Evolutionary conservation across 2,329 filamentous ascomycete species (phyloP).

Genomic region (Epichloe sibirici): DNA sequence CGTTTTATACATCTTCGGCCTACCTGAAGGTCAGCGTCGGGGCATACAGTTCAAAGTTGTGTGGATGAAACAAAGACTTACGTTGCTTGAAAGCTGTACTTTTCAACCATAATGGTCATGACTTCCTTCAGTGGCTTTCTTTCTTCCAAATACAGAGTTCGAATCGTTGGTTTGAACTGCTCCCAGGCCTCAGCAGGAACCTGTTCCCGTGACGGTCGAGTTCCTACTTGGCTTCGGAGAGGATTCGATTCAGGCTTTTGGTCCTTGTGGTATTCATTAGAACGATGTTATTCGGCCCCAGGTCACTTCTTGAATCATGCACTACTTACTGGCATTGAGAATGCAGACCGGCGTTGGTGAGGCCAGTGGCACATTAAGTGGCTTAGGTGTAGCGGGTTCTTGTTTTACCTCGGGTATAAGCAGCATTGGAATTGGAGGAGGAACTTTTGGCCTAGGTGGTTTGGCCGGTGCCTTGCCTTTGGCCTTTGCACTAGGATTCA

Average conservation of each 20-base stretch:
- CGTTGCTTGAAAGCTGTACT: slow-evolving; percentile 37
- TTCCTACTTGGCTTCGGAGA: slow-evolving; percentile 19
- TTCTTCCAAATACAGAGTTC: slow-evolving; percentile 34
- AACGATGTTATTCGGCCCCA: neutral
- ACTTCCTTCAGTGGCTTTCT: slow-evolving; percentile 39
- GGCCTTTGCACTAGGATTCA: slow-evolving; percentile 19
- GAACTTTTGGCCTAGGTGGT: slow-evolving; percentile 17
- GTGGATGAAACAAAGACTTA: slow-evolving; percentile 17
- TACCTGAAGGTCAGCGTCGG: slow-evolving; percentile 15
- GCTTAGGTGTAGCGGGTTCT: slow-evolving; percentile 19
- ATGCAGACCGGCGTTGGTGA: slow-evolving; percentile 10
- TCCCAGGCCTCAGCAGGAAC: slow-evolving; percentile 36
- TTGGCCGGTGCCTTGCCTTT: slow-evolving; percentile 24
- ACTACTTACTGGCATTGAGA: slow-evolving; percentile 15
- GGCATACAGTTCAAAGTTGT: neutral
- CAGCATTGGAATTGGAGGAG: slow-evolving; percentile 12
- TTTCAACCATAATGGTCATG: slow-evolving; percentile 36
- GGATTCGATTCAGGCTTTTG: slow-evolving; percentile 18
- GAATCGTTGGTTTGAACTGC: slow-evolving; percentile 32
- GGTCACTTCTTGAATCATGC: neutral
- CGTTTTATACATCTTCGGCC: slow-evolving; percentile 45
- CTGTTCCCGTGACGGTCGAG: slow-evolving; percentile 28
- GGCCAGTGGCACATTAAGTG: slow-evolving; percentile 12
- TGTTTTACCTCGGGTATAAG: slow-evolving; percentile 18
- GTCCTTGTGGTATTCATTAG: slow-evolving; percentile 11